These are phyloP conservation scores for Phaeosphaeriaceae sp. DNA, from an alignment of 2,329 filamentous ascomycete genomes.

Conservation along the genomic window DNA sequence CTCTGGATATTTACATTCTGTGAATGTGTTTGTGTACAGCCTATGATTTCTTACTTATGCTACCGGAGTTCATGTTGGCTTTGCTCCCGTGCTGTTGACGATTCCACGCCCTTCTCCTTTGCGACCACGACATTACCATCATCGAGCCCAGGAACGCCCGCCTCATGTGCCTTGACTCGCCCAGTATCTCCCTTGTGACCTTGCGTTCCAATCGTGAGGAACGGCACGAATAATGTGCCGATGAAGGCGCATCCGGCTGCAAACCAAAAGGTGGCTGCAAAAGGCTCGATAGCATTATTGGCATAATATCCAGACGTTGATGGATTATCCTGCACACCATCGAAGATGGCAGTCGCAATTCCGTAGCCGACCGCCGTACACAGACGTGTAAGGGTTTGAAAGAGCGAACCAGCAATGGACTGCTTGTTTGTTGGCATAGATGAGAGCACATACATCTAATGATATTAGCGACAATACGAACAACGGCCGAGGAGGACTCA, in stretches of 20 bases:
- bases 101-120: not conserved
- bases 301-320: slow-evolving; percentile 50
- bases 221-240: slow-evolving; percentile 58
- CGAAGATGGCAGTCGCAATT: slow-evolving; percentile 67
- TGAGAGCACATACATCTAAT: slow-evolving; percentile 72
- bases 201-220: slow-evolving; percentile 62
- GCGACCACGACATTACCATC: slow-evolving; percentile 7
- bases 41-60: not conserved
- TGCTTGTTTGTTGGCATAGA: slow-evolving; percentile 69
- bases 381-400: slow-evolving; percentile 70
- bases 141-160: slow-evolving; percentile 5
- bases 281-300: slow-evolving; percentile 57
- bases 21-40: not conserved
- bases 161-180: slow-evolving; percentile 12
- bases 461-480: slow-evolving; percentile 5
- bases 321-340: slow-evolving; percentile 48
- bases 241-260: slow-evolving; percentile 53
- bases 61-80: not conserved
- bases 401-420: slow-evolving; percentile 70
- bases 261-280: slow-evolving; percentile 61
- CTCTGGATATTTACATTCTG: not conserved
- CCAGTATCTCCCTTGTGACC: slow-evolving; percentile 50
- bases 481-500: slow-evolving; percentile 44
- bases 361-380: slow-evolving; percentile 67
- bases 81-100: not conserved